A percentile compares a stretch with the other conserved stretches of the same genome.
These are phyloP conservation scores for Termitomyces titanicus DNA, from an alignment of 768 basidiomycete species.

Conservation along the genomic window DNA sequence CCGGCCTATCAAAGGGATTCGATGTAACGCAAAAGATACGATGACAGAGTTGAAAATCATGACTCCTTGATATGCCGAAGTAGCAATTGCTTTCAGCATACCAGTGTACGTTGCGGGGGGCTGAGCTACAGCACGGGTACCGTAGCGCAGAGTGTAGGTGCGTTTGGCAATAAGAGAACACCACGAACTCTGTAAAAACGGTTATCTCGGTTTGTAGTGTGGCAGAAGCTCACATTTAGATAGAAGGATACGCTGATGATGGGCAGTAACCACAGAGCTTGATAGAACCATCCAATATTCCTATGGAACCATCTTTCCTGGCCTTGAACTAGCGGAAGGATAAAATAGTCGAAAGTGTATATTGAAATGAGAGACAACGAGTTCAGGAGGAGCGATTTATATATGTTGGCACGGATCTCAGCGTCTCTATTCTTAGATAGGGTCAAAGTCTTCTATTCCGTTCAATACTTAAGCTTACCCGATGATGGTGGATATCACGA, in stretches of 20 bases:
- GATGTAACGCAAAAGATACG: conserved; percentile 60
- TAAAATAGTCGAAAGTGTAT: conserved; percentile 69
- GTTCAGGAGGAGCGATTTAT: conserved; percentile 76
- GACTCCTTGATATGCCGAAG: conserved; percentile 76
- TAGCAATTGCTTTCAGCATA: conserved; percentile 70
- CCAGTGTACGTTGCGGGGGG: conserved; percentile 59
- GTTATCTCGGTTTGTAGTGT: not conserved
- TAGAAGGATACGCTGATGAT: conserved; percentile 75
- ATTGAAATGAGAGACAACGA: conserved; percentile 66
- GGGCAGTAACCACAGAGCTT: conserved; percentile 75
- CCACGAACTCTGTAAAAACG: conserved; percentile 61
- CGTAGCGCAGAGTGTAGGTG: conserved; percentile 68
- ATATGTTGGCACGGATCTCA: conserved; percentile 69
- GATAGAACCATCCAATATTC: conserved; percentile 75
- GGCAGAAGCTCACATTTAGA: conserved; percentile 61
- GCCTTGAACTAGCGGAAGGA: conserved; percentile 63
- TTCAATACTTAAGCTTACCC: conserved; percentile 36
- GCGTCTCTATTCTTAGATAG: conserved; percentile 48
- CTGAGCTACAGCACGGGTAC: conserved; percentile 45
- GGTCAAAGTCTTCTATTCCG: not conserved
- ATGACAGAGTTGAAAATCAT: conserved; percentile 78
- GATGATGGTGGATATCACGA: conserved; percentile 52
- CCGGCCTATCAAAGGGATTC: conserved; percentile 64
- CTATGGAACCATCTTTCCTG: conserved; percentile 65
- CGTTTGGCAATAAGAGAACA: conserved; percentile 73